phyloP scores from a whole-genome alignment of 2,329 filamentous ascomycete genomes.

The Aspergillus flavus region DNA sequence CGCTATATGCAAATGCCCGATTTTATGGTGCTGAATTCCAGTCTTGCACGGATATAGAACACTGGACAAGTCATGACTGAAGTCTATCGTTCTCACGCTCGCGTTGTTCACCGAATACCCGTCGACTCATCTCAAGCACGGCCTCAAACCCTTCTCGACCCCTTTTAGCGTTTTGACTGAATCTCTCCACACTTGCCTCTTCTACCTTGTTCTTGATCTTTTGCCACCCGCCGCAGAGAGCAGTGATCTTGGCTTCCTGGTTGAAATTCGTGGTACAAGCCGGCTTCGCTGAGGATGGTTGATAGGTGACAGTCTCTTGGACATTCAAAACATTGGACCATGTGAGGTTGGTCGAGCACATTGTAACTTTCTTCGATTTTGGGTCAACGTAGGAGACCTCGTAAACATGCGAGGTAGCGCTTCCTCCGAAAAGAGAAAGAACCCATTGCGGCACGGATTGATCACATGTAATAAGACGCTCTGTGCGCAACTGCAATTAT shows the following conservation, averaged over 20 bases:
- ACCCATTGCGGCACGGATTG: conserved; percentile 59
- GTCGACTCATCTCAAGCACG: conserved; percentile 88
- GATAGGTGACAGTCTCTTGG: conserved; percentile 89
- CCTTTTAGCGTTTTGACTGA: conserved; percentile 87
- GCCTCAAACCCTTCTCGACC: conserved; percentile 94
- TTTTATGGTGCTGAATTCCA: conserved; percentile 11
- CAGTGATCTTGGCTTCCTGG: conserved; percentile 90
- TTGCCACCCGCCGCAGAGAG: conserved; percentile 94
- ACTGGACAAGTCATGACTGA: conserved; percentile 23
- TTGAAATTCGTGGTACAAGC: conserved; percentile 73
- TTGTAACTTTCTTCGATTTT: conserved; percentile 79
- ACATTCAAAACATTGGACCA: conserved; percentile 88
- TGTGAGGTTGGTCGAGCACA: conserved; percentile 95
- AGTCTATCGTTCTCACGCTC: conserved; percentile 58
- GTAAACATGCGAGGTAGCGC: conserved; percentile 84
- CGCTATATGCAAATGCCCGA: conserved; percentile 37
- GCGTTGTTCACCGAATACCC: conserved; percentile 88
- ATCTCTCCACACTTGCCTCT: conserved; percentile 83
- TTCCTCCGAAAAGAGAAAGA: conserved; percentile 73
- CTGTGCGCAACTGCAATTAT: conserved; percentile 63
- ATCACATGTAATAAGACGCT: conserved; percentile 61
- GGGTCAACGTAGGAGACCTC: conserved; percentile 96
- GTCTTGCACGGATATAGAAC: background rate
- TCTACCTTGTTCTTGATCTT: conserved; percentile 96
- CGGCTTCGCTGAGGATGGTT: conserved; percentile 58